Evolutionary conservation across 768 basidiomycete genomes (phyloP).

Genomic region (Lyophyllum decastes): DNA sequence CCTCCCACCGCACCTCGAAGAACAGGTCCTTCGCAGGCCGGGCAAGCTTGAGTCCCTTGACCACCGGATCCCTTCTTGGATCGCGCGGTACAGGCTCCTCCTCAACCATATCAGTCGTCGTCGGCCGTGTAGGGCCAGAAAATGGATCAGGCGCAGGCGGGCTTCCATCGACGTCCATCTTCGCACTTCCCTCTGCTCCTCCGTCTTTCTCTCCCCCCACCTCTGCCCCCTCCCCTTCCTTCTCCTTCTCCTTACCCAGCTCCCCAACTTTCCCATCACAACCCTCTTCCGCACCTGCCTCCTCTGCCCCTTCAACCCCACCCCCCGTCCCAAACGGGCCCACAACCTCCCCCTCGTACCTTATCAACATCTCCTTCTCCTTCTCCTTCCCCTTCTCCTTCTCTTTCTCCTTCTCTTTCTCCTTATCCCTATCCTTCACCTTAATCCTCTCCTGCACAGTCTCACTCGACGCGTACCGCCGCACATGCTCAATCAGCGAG

Average conservation of each 20-base stretch:
- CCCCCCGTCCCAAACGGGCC: constrained; percentile 32
- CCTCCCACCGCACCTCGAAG: constrained; percentile 55
- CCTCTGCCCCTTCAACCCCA: constrained; percentile 3
- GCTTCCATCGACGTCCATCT: background rate
- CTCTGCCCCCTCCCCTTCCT: background rate
- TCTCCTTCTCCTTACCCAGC: background rate
- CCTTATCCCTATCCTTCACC: constrained; percentile 42
- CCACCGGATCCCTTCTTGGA: constrained; percentile 50
- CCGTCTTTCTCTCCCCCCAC: background rate
- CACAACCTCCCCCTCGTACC: constrained; percentile 56
- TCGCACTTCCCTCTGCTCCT: background rate
- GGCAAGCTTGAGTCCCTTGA: constrained; percentile 21
- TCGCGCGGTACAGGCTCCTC: constrained; percentile 46
- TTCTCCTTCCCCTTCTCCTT: constrained; percentile 44
- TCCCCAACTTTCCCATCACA: background rate
- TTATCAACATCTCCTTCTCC: constrained; percentile 18
- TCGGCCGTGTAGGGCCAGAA: background rate
- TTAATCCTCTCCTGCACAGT: constrained; percentile 47
- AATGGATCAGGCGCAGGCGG: background rate
- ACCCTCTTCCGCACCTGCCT: constrained; percentile 1
- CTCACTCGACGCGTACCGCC: constrained; percentile 28
- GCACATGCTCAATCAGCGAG: constrained; percentile 39
- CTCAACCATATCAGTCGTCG: constrained; percentile 24
- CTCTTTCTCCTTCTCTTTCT: constrained; percentile 44
- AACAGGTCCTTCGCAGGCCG: constrained; percentile 35